Evolutionary conservation across 371 early-diverging fungal species (phyloP).

Genomic region (Syncephalastrum contaminatum): DNA sequence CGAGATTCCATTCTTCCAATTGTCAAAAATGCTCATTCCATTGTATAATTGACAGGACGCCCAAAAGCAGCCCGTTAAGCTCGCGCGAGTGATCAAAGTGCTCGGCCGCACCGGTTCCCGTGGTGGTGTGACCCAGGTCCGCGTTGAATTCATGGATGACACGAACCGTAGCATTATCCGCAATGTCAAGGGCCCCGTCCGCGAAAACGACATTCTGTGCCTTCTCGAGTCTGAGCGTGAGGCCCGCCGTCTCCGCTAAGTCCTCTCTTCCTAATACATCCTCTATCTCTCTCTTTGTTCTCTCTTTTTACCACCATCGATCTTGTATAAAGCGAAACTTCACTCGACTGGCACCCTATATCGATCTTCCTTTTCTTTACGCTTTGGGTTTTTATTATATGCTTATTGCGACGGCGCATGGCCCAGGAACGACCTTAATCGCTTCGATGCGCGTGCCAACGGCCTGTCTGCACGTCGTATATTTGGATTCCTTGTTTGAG

Average conservation of each 20-base stretch:
- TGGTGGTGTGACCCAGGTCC: slow-evolving; percentile 98
- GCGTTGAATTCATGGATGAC: slow-evolving; percentile 98
- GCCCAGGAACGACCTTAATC: too few species aligned
- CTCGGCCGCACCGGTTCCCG: slow-evolving; percentile 99
- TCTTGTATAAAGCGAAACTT: slow-evolving; percentile 4
- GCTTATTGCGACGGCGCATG: too few species aligned
- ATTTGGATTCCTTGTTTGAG: too few species aligned
- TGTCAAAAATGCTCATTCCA: not conserved
- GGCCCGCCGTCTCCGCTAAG: slow-evolving; percentile 97
- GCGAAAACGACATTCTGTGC: slow-evolving; percentile 95
- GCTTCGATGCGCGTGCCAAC: too few species aligned
- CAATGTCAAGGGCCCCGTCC: slow-evolving; percentile 99
- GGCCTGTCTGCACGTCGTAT: too few species aligned
- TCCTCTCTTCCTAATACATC: too few species aligned
- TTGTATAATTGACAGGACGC: slow-evolving; percentile 42
- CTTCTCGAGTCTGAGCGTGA: slow-evolving; percentile 99
- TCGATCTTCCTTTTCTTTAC: not conserved
- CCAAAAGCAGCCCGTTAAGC: slow-evolving; percentile 82
- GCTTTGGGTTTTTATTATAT: too few species aligned
- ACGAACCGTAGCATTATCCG: slow-evolving; percentile 95
- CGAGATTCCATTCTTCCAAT: too few species aligned
- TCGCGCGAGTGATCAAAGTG: slow-evolving; percentile 94
- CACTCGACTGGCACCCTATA: not conserved
- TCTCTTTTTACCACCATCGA: not conserved
- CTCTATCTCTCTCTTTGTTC: not conserved